A percentile compares a stretch with the other conserved stretches of the same genome.
These are phyloP conservation scores for Rhizopus arrhizus DNA, from an alignment of 371 early-diverging fungal species.

Conservation along the genomic window DNA sequence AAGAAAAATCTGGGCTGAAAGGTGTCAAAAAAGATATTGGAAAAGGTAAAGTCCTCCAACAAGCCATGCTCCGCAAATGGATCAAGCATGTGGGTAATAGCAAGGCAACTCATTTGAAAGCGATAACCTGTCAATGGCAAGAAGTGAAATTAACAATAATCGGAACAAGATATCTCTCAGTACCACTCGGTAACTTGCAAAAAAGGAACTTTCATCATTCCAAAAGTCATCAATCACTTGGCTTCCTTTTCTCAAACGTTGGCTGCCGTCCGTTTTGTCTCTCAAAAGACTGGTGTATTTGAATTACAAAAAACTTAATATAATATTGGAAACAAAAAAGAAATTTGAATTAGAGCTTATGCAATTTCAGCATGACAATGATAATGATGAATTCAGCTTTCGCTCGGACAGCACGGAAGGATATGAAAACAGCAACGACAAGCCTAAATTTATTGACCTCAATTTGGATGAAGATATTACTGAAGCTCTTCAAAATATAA, in stretches of 20 bases:
- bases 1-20: conserved; percentile 11
- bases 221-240: conserved; percentile 12
- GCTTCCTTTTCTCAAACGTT: conserved; percentile 12
- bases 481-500: neutral
- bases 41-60: conserved; percentile 1
- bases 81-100: neutral
- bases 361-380: conserved; percentile 12
- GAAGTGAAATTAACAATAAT: conserved; percentile 5
- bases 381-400: conserved; percentile 14
- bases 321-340: conserved; percentile 9
- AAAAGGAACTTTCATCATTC: conserved; percentile 4
- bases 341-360: conserved; percentile 9
- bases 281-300: conserved; percentile 16
- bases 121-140: conserved; percentile 24
- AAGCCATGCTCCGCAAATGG: conserved; percentile 1
- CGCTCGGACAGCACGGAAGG: neutral
- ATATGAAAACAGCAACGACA: neutral
- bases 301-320: conserved; percentile 13
- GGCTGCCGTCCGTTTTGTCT: conserved; percentile 13
- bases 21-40: conserved; percentile 4
- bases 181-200: conserved; percentile 5
- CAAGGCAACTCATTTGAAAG: conserved; percentile 11
- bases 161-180: conserved; percentile 9
- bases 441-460: neutral
- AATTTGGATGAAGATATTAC: neutral